These are phyloP conservation scores for Tuber indicum DNA, from an alignment of 495 filamentous ascomycete genomes.

Conservation along the genomic window DNA sequence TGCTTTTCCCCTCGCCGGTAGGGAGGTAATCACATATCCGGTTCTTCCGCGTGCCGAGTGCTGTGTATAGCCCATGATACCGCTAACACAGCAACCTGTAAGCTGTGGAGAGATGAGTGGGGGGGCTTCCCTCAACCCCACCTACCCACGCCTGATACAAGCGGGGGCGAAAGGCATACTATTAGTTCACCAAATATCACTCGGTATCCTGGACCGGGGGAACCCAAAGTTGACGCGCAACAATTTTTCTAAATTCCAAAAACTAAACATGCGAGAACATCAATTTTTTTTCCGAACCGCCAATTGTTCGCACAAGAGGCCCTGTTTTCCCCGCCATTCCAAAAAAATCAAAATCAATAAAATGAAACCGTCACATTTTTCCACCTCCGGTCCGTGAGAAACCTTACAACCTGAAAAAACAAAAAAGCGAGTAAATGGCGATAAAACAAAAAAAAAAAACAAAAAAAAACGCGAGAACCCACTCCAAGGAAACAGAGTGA, in stretches of 20 bases:
- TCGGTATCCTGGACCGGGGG: not conserved
- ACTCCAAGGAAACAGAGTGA: slow-evolving; percentile 3
- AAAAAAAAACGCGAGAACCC: not conserved
- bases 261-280: not conserved
- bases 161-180: not conserved
- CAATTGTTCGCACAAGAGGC: slow-evolving; percentile 1
- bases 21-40: not conserved
- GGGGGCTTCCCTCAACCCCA: not conserved
- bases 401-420: not conserved
- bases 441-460: not conserved
- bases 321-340: not conserved
- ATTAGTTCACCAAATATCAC: not conserved
- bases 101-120: not conserved
- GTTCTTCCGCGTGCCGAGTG: not conserved
- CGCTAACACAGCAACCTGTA: not conserved
- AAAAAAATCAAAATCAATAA: not conserved
- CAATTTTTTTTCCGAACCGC: not conserved
- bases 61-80: not conserved
- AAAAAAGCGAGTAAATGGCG: not conserved
- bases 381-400: not conserved
- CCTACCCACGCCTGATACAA: not conserved
- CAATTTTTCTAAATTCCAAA: not conserved
- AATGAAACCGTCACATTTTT: not conserved
- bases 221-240: not conserved
- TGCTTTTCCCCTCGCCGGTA: not conserved